phyloP scores from a whole-genome alignment of 768 basidiomycete species.

The Lyophyllum atratum region DNA sequence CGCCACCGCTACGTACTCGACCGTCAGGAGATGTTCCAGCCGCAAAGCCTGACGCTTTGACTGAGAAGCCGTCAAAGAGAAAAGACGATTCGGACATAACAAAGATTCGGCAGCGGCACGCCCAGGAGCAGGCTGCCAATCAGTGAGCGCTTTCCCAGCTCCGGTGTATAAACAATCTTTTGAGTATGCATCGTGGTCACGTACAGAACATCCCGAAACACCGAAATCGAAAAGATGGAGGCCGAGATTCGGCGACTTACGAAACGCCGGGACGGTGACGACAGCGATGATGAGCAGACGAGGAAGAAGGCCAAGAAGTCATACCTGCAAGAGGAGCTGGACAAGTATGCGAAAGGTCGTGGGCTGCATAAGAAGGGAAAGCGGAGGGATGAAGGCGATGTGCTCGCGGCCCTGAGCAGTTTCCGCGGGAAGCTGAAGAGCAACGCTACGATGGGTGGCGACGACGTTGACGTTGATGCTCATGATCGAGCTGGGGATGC shows the following conservation, averaged over 20 bases:
- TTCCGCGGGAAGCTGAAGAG: slow-evolving; percentile 73
- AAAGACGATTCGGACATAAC: slow-evolving; percentile 56
- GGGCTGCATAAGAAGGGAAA: slow-evolving; percentile 56
- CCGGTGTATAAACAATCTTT: background rate
- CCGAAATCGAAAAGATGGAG: slow-evolving; percentile 87
- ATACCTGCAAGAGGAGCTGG: slow-evolving; percentile 77
- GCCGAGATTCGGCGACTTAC: slow-evolving; percentile 80
- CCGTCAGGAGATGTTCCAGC: background rate
- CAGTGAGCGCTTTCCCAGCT: slow-evolving; percentile 45
- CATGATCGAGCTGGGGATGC: slow-evolving; percentile 18
- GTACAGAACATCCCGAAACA: slow-evolving; percentile 60
- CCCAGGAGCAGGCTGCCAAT: slow-evolving; percentile 63
- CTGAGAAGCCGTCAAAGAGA: slow-evolving; percentile 32
- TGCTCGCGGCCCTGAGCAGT: slow-evolving; percentile 65
- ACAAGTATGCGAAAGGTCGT: slow-evolving; percentile 73
- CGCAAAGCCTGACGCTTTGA: background rate
- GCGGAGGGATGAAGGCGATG: slow-evolving; percentile 69
- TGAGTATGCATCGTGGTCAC: background rate
- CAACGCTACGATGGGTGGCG: slow-evolving; percentile 30
- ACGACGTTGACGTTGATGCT: slow-evolving; percentile 16
- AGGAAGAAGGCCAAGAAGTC: slow-evolving; percentile 66
- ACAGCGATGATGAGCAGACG: slow-evolving; percentile 66
- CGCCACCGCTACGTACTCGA: slow-evolving; percentile 18
- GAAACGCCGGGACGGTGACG: slow-evolving; percentile 55
- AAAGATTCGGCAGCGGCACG: slow-evolving; percentile 76